Evolutionary conservation across 257 asterid species (phyloP), one percentile per base, ranked within the genome.

Genomic region (Leptodermis oblonga): DNA sequence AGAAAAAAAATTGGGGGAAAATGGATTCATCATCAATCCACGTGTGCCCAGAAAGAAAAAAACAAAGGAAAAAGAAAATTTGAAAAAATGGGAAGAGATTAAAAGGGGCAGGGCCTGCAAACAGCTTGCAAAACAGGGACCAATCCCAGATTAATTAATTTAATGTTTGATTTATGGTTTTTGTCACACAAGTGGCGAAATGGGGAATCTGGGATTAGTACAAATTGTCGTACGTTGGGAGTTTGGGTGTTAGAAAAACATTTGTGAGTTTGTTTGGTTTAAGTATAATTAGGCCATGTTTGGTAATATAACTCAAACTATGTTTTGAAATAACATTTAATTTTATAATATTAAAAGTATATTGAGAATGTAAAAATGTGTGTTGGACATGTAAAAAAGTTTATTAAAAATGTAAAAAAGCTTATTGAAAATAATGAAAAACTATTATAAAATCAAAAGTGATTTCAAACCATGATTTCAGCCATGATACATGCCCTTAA

Each of bases 91-190:
- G 66, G 4, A 46, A 20, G 43, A 26, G 42, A 30, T 12, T n/a
- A 56, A 56, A 25, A 68, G 67, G 65, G 81, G 72, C 85, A 79
- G 37, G 80, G 72, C 69, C 80, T 68, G 79, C 76, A 87, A 52
- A 82, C 88, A 79, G 82, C 84, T 76, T 77, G 83, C 72, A 54
- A 64, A 73, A 69, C 69, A 77, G 79, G 86, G 88, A 82, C 89
- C 89, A 85, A 73, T n/a, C 70, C 60, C 30, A 1, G 33, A 48
- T 28, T 67, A 48, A 73, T 20, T 46, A 31, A 51, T 49, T 25
- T 15, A 70, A 45, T 31, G 48, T 70, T 20, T 36, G 23, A 33
- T 6, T 46, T 22, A 33, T 60, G 51, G n/a, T 59, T 31, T 59
- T 42, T 59, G 65, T 33, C 65, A 31, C 54, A 52, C 30, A 52